Evolutionary conservation across 208 protist species (phyloP).

Genomic region (Porcisia deanei): DNA sequence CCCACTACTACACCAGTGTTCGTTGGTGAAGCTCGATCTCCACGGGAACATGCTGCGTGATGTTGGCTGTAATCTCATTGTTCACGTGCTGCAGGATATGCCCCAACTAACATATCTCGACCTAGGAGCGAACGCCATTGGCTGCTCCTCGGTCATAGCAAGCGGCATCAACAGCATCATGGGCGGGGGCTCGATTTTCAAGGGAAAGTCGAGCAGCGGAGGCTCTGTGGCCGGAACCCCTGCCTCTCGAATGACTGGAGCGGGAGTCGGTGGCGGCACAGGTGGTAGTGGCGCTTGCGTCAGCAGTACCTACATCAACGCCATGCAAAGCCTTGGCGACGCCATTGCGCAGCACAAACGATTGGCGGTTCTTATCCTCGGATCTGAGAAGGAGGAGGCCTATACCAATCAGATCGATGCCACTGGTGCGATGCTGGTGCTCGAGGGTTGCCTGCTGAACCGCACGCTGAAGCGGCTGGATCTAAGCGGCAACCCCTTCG

Average conservation of each 20-base stretch:
- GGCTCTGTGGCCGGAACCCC: neutral
- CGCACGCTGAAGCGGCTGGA: conserved; percentile 72
- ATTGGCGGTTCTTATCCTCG: conserved; percentile 77
- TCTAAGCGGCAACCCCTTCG: conserved; percentile 71
- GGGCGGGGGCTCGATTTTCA: neutral
- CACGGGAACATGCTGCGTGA: conserved; percentile 89
- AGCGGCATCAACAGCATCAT: neutral
- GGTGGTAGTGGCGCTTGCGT: neutral
- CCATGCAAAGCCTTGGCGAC: conserved; percentile 57
- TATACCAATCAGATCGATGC: conserved; percentile 80
- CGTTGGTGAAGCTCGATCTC: conserved; percentile 74
- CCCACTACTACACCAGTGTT: conserved; percentile 61
- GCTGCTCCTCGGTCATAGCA: conserved; percentile 11
- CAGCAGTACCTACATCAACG: conserved; percentile 35
- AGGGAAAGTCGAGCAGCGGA: neutral
- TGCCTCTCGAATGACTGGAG: neutral
- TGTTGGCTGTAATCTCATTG: conserved; percentile 75
- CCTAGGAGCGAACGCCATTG: conserved; percentile 85
- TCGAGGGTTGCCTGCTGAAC: conserved; percentile 78
- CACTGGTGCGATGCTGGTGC: conserved; percentile 50
- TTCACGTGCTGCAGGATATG: conserved; percentile 69
- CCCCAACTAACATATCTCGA: conserved; percentile 76
- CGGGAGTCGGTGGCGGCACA: neutral
- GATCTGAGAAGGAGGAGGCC: conserved; percentile 53
- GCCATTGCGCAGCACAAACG: conserved; percentile 70